Percentiles rank a stretch among this genome's conserved stretches.
Evolutionary conservation across 768 basidiomycete species (phyloP).

Genomic region (Tricholomella constricta): DNA sequence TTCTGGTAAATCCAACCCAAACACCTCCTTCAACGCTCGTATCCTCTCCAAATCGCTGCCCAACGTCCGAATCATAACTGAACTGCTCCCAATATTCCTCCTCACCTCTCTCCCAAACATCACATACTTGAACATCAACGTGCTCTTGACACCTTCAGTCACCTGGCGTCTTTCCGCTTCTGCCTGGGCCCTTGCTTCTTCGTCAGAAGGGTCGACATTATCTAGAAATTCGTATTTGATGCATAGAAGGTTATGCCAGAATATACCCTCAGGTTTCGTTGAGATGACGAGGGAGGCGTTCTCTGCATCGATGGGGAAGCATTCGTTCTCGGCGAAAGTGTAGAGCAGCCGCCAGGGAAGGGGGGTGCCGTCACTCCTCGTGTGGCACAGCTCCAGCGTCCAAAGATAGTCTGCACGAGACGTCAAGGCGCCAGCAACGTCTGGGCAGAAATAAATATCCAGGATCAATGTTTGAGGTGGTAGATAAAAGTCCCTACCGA

Average conservation of each 20-base stretch:
- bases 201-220: conserved; percentile 13
- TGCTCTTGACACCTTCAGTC: background rate
- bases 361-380: background rate
- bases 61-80: conserved; percentile 24
- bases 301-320: conserved; percentile 21
- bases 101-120: conserved; percentile 30
- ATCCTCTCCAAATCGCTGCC: conserved; percentile 32
- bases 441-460: background rate
- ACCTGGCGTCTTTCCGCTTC: background rate
- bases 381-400: conserved; percentile 22
- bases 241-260: conserved; percentile 27
- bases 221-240: conserved; percentile 26
- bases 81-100: conserved; percentile 21
- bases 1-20: conserved; percentile 26
- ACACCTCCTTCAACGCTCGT: conserved; percentile 25
- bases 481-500: conserved; percentile 13
- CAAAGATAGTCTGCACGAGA: conserved; percentile 5
- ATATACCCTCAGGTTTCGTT: conserved; percentile 16
- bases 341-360: conserved; percentile 26
- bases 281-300: conserved; percentile 27
- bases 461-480: background rate
- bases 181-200: background rate
- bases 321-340: conserved; percentile 32
- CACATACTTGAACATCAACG: conserved; percentile 14
- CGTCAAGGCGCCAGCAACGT: background rate